These are phyloP conservation scores for Pelargonium cotyledonis DNA, from an alignment of 441 rosid species.

Conservation along the genomic window DNA sequence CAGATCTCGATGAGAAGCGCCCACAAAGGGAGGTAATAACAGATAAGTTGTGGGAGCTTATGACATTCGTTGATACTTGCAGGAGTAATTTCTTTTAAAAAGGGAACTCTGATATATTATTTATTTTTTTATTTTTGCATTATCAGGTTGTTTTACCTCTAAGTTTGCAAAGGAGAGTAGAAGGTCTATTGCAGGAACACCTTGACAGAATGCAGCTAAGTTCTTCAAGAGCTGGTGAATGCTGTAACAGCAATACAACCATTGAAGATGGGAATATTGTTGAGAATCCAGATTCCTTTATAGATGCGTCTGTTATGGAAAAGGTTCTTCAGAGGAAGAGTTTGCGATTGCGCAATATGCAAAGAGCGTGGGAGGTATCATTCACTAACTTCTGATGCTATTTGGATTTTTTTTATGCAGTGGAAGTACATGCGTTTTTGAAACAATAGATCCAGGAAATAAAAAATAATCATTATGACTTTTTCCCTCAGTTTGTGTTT, in stretches of 20 bases:
- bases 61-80: constrained; percentile 5
- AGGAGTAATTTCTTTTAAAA: constrained; percentile 4
- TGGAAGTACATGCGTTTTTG: background rate
- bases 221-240: constrained; percentile 37
- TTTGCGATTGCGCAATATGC: constrained; percentile 87
- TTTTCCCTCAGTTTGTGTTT: background rate
- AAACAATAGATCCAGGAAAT: background rate
- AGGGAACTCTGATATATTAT: too few relatives aligned
- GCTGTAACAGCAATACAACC: constrained; percentile 30
- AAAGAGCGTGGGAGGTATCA: constrained; percentile 83
- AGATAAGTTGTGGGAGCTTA: constrained; percentile 13
- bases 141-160: constrained; percentile 76
- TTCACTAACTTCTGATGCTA: constrained; percentile 5
- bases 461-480: background rate
- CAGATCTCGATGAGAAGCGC: constrained; percentile 96
- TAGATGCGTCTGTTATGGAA: constrained; percentile 91
- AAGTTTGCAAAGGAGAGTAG: constrained; percentile 90
- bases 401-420: background rate
- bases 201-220: constrained; percentile 63
- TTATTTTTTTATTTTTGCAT: too few relatives aligned
- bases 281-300: constrained; percentile 49
- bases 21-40: constrained; percentile 89
- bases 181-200: constrained; percentile 86
- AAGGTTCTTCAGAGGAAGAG: constrained; percentile 88
- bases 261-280: constrained; percentile 38